These are phyloP conservation scores for Aeschynomene evenia DNA, from an alignment of 306 rosid species.

Conservation along the genomic window DNA sequence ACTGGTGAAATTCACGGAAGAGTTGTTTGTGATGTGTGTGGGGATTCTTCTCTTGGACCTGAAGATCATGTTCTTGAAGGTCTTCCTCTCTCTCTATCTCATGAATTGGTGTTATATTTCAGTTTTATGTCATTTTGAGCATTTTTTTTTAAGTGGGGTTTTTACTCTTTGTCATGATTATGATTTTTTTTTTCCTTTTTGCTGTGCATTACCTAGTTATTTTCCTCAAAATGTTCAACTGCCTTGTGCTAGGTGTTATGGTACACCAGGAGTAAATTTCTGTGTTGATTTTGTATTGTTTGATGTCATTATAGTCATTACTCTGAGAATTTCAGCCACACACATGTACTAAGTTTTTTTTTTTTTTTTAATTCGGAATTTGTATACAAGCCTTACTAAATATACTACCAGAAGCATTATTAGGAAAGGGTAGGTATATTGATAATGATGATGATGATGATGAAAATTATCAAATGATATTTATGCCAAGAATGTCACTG, in stretches of 20 bases:
- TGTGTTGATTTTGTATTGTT: background rate
- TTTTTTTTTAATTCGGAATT: background rate
- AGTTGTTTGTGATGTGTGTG: constrained; percentile 90
- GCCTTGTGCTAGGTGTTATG: background rate
- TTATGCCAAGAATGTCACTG: background rate
- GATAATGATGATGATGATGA: background rate
- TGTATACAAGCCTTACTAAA: background rate
- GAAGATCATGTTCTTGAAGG: constrained; percentile 93
- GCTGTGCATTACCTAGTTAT: background rate
- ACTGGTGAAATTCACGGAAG: constrained; percentile 96
- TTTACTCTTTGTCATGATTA: background rate
- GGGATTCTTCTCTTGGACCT: constrained; percentile 86
- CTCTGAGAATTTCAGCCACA: background rate
- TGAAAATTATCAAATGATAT: no score
- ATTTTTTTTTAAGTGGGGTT: background rate
- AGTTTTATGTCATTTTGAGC: background rate
- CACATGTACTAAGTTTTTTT: background rate
- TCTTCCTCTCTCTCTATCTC: constrained; percentile 17
- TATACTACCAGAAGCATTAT: background rate
- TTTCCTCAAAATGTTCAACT: background rate
- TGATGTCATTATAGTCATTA: background rate
- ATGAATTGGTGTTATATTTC: constrained; percentile 6
- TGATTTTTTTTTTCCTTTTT: background rate
- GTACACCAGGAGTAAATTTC: background rate
- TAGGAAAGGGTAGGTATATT: background rate